Percentiles rank a stretch among this genome's conserved stretches.
phyloP scores from a whole-genome alignment of 805 yeast species.

The Kurtzmaniella fragi region DNA sequence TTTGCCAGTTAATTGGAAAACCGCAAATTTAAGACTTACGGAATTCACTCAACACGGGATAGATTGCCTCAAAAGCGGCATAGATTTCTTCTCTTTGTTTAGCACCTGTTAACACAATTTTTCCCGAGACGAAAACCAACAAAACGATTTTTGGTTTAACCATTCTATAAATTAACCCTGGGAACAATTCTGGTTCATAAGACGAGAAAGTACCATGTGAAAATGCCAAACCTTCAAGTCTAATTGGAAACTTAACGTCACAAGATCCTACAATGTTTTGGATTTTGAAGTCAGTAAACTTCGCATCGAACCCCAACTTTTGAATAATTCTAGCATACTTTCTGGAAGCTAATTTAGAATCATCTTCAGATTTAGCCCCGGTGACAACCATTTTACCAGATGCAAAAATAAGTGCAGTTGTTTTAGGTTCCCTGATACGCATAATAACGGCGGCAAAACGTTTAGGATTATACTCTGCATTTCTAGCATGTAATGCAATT shows the following conservation, averaged over 20 bases:
- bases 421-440: constrained; percentile 98
- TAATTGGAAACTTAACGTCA: constrained; percentile 96
- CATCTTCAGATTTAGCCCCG: constrained; percentile 98
- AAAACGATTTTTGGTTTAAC: constrained; percentile 97
- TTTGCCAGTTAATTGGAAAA: background rate
- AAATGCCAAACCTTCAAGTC: constrained; percentile 95
- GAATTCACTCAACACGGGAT: constrained; percentile 97
- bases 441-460: constrained; percentile 99
- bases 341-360: constrained; percentile 95
- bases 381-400: constrained; percentile 99
- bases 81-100: constrained; percentile 98
- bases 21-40: constrained; percentile 55
- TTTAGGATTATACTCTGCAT: constrained; percentile 97
- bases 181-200: constrained; percentile 96
- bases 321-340: constrained; percentile 98
- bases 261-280: constrained; percentile 98
- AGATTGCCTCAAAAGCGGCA: constrained; percentile 96
- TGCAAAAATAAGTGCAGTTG: constrained; percentile 95
- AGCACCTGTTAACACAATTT: constrained; percentile 97
- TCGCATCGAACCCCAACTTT: constrained; percentile 95
- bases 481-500: constrained; percentile 96
- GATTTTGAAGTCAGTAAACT: constrained; percentile 95
- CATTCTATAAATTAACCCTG: constrained; percentile 98
- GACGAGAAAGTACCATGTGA: constrained; percentile 98
- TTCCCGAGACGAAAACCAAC: constrained; percentile 93